phyloP scores from a whole-genome alignment of 2,329 filamentous ascomycete species.

The Talaromyces funiculosus region DNA sequence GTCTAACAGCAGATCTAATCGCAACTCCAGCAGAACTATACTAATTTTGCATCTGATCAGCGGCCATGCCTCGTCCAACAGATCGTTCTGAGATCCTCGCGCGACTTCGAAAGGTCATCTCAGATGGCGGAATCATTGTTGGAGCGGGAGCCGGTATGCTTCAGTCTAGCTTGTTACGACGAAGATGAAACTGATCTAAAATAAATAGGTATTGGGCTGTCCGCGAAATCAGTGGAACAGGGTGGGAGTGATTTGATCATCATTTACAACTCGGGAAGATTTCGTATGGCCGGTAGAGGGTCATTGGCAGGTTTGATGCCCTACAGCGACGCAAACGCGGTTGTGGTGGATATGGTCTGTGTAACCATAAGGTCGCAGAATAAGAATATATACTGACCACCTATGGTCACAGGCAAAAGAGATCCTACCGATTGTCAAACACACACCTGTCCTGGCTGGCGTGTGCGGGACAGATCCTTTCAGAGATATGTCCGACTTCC shows the following conservation, averaged over 20 bases:
- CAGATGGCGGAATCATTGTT: conserved; percentile 54
- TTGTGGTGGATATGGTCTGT: conserved; percentile 61
- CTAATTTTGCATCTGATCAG: background rate
- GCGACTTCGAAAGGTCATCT: conserved; percentile 50
- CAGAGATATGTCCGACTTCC: conserved; percentile 55
- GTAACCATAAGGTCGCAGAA: background rate
- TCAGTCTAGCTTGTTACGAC: background rate
- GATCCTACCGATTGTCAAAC: conserved; percentile 59
- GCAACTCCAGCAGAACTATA: background rate
- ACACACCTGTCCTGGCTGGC: conserved; percentile 63
- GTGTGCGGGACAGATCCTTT: conserved; percentile 69
- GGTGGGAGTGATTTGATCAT: conserved; percentile 66
- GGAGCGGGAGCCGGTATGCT: conserved; percentile 58
- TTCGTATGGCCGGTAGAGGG: conserved; percentile 66
- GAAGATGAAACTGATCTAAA: background rate
- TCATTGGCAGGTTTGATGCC: conserved; percentile 66
- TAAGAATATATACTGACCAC: background rate
- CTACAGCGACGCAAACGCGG: conserved; percentile 64
- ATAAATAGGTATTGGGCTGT: conserved; percentile 57
- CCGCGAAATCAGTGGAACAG: conserved; percentile 64
- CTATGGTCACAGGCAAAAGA: conserved; percentile 49
- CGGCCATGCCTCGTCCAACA: conserved; percentile 47
- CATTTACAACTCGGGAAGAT: conserved; percentile 67
- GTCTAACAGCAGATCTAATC: background rate
- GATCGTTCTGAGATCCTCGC: conserved; percentile 52